A percentile compares a stretch with the other conserved stretches of the same genome.
Conservation (phyloP, 371 early-diverging fungal species). For the Catenaria anguillulae region DNA sequence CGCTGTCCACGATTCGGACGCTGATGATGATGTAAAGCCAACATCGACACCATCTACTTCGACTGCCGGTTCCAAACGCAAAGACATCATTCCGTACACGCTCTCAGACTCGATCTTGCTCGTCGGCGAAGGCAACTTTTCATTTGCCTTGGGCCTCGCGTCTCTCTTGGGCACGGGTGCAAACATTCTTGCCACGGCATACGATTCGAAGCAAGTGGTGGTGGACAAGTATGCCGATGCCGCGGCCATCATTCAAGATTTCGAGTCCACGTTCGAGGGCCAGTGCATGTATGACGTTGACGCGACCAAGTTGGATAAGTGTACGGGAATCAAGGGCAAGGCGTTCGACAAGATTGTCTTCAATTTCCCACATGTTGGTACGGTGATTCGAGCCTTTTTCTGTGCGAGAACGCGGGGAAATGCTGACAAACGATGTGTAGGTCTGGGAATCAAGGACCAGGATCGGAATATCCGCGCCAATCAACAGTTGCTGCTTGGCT, state of each 20-base stretch:
- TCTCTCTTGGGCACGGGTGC: constrained; percentile 33
- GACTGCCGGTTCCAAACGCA: no score
- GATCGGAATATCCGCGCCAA: constrained; percentile 68
- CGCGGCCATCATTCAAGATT: constrained; percentile 42
- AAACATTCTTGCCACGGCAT: constrained; percentile 56
- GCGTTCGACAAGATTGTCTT: constrained; percentile 72
- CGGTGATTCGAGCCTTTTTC: background rate
- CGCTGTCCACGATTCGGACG: no score
- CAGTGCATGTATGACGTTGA: constrained; percentile 63
- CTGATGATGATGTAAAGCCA: no score
- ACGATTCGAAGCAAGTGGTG: constrained; percentile 50
- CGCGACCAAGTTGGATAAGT: constrained; percentile 50
- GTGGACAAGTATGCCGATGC: constrained; percentile 59
- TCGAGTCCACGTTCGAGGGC: constrained; percentile 32
- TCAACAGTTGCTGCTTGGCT: constrained; percentile 53
- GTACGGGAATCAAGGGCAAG: constrained; percentile 35
- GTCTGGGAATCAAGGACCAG: constrained; percentile 84
- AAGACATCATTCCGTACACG: constrained; percentile 19
- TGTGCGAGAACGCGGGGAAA: background rate
- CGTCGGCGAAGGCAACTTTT: constrained; percentile 75
- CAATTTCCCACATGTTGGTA: constrained; percentile 89
- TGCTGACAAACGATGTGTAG: constrained; percentile 18
- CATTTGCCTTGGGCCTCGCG: constrained; percentile 56
- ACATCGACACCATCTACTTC: no score
- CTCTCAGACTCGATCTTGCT: constrained; percentile 38